phyloP scores from a whole-genome alignment of 352 stramenopile species.

The Phytophthora pisi region DNA sequence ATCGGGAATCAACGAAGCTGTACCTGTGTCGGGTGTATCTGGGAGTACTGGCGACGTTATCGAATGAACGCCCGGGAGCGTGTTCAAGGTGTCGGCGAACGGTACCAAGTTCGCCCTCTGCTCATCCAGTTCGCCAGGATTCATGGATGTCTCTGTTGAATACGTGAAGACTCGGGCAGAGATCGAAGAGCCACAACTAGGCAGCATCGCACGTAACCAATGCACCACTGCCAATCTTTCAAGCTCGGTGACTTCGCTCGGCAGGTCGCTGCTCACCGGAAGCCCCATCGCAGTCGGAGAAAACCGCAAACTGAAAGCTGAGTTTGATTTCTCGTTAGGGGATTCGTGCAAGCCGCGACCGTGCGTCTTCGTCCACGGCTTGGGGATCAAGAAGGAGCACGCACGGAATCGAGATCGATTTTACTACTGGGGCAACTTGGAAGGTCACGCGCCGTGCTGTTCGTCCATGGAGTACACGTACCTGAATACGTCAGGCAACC shows the following conservation, averaged over 20 bases:
- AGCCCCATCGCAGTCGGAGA: not conserved
- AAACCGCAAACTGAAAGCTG: slow-evolving; percentile 5
- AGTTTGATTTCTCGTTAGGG: slow-evolving; percentile 11
- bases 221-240: too few species aligned
- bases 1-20: slow-evolving; percentile 4
- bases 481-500: slow-evolving; percentile 19
- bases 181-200: not conserved
- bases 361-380: slow-evolving; percentile 25
- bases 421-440: slow-evolving; percentile 27
- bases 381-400: slow-evolving; percentile 18
- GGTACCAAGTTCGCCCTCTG: slow-evolving; percentile 10
- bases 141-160: slow-evolving; percentile 28
- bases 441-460: slow-evolving; percentile 22
- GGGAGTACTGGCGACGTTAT: too few species aligned
- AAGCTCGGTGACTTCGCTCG: not conserved
- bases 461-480: slow-evolving; percentile 22
- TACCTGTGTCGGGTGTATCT: too few species aligned
- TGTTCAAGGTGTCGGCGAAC: slow-evolving; percentile 12
- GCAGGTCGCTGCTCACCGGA: slow-evolving; percentile 9
- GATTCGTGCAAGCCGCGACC: slow-evolving; percentile 16
- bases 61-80: not conserved
- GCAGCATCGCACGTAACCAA: not conserved
- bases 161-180: slow-evolving; percentile 9
- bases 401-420: slow-evolving; percentile 23
- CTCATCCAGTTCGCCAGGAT: slow-evolving; percentile 1